phyloP scores from a whole-genome alignment of 345 rosid genomes.

The Geranium rotundifolium region DNA sequence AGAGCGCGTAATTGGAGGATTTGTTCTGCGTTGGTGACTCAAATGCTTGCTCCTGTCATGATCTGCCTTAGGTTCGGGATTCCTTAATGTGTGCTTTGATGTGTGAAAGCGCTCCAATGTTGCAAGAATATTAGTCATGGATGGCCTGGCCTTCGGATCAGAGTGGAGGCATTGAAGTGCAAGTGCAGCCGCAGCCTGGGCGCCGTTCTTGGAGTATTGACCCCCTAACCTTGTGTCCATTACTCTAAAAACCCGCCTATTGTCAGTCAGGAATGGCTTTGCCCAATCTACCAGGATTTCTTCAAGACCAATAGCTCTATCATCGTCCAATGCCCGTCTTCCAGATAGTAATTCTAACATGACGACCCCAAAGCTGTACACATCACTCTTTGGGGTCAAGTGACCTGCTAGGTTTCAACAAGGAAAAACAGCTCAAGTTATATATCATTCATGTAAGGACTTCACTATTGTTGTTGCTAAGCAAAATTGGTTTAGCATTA shows the following conservation, averaged over 20 bases:
- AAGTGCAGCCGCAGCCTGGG: slow-evolving; percentile 56
- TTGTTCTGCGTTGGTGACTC: not conserved
- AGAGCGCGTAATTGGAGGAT: not conserved
- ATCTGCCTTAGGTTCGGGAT: slow-evolving; percentile 11
- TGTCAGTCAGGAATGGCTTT: slow-evolving; percentile 52
- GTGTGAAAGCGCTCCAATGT: slow-evolving; percentile 34
- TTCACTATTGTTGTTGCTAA: too few species aligned
- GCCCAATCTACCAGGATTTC: slow-evolving; percentile 83
- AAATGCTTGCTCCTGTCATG: not conserved
- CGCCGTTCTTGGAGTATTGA: slow-evolving; percentile 76
- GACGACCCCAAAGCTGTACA: slow-evolving; percentile 83
- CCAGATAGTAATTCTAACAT: slow-evolving; percentile 66
- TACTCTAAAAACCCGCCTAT: slow-evolving; percentile 51
- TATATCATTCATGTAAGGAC: not conserved
- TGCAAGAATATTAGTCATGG: slow-evolving; percentile 42
- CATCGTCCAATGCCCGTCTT: slow-evolving; percentile 52
- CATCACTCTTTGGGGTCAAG: slow-evolving; percentile 82
- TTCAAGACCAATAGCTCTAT: slow-evolving; percentile 29
- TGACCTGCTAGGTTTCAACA: slow-evolving; percentile 41
- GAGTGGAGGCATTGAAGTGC: slow-evolving; percentile 57
- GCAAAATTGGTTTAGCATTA: not conserved
- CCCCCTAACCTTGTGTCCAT: slow-evolving; percentile 84
- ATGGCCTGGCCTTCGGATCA: slow-evolving; percentile 57
- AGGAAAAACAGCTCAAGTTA: not conserved
- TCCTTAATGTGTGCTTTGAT: slow-evolving; percentile 13